phyloP scores from a whole-genome alignment of 169 alveolate species.

The Cytauxzoon felis region DNA sequence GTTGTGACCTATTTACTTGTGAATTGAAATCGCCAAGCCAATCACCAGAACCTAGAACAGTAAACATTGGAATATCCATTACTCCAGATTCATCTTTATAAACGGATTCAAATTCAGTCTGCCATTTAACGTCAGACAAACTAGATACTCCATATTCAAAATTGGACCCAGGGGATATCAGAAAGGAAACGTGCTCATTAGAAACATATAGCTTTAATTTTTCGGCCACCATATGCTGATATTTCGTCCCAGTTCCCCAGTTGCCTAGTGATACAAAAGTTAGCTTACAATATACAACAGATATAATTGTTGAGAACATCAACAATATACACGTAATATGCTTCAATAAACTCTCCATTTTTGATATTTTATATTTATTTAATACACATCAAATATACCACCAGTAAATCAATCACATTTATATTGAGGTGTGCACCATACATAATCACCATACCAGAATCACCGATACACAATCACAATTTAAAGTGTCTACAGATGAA shows the following conservation, averaged over 20 bases:
- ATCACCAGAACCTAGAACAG: conserved; percentile 83
- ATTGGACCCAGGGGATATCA: conserved; percentile 83
- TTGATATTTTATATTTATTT: too few species aligned
- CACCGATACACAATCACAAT: too few species aligned
- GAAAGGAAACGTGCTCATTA: conserved; percentile 75
- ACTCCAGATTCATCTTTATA: conserved; percentile 75
- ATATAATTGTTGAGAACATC: not conserved
- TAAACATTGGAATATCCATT: conserved; percentile 79
- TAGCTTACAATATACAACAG: too few species aligned
- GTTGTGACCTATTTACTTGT: conserved; percentile 70
- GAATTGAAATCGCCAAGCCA: conserved; percentile 82
- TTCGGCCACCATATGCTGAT: conserved; percentile 75
- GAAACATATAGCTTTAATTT: conserved; percentile 71
- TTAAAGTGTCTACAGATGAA: too few species aligned
- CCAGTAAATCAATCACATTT: too few species aligned
- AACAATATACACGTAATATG: not conserved
- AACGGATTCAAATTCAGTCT: conserved; percentile 70
- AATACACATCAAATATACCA: too few species aligned
- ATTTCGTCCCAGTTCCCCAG: conserved; percentile 78
- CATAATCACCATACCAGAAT: too few species aligned
- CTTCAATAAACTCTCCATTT: not conserved
- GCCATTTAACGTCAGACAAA: conserved; percentile 74
- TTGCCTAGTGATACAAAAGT: conserved; percentile 81
- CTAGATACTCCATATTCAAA: conserved; percentile 79
- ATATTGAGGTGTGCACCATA: too few species aligned